Evolutionary conservation across 208 protist species (phyloP).

Genomic region (Zelonia costaricensis): DNA sequence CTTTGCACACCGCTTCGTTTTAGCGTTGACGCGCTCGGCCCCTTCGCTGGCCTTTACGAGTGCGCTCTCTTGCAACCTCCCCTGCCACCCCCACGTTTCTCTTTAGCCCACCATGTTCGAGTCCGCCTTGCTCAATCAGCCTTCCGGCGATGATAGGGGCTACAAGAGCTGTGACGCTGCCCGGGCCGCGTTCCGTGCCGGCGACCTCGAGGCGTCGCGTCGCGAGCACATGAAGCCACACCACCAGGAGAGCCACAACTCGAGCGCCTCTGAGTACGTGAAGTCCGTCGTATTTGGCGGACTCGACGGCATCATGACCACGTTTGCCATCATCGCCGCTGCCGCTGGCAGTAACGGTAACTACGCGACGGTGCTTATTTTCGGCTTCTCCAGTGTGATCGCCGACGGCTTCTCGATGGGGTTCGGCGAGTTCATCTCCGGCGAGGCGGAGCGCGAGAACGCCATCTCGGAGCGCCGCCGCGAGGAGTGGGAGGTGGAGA

Average conservation of each 20-base stretch:
- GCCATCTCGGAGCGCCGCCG: slow-evolving; percentile 77
- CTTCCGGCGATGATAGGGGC: slow-evolving; percentile 9
- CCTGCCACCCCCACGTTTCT: neutral
- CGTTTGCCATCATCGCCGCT: slow-evolving; percentile 94
- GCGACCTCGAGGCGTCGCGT: slow-evolving; percentile 78
- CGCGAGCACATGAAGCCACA: slow-evolving; percentile 82
- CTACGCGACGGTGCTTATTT: slow-evolving; percentile 84
- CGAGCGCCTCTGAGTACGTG: slow-evolving; percentile 90
- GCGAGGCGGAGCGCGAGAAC: slow-evolving; percentile 92
- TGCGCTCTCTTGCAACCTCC: neutral
- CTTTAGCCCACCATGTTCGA: slow-evolving; percentile 7
- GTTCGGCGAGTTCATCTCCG: slow-evolving; percentile 94
- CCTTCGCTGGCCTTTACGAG: neutral
- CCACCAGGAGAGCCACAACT: slow-evolving; percentile 80
- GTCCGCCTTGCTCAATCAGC: slow-evolving; percentile 14
- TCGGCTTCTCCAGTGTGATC: slow-evolving; percentile 95
- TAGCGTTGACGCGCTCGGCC: too few species aligned
- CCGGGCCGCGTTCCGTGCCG: slow-evolving; percentile 51
- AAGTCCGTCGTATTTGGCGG: slow-evolving; percentile 95
- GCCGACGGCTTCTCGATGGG: slow-evolving; percentile 96
- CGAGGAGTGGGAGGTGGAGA: slow-evolving; percentile 95
- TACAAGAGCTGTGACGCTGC: slow-evolving; percentile 83
- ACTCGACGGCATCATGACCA: slow-evolving; percentile 95
- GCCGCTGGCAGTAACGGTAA: slow-evolving; percentile 88
- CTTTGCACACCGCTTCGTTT: too few species aligned